phyloP scores from a whole-genome alignment of 2,329 filamentous ascomycete species.

The Cercospora brassicicola region DNA sequence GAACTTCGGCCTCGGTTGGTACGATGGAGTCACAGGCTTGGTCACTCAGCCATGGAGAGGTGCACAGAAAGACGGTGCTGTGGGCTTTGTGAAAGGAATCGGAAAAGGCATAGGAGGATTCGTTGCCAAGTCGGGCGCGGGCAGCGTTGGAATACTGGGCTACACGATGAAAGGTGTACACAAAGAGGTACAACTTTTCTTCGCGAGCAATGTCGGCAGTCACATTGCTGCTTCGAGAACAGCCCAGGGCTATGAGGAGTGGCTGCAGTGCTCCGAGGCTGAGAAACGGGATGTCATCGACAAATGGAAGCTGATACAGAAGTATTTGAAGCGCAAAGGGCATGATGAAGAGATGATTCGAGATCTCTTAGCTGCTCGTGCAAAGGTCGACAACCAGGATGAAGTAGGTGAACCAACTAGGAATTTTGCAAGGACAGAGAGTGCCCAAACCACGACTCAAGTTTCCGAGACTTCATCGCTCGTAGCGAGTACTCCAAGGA shows the following conservation, averaged over 20 bases:
- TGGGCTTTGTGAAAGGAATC: constrained; percentile 72
- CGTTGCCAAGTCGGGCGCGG: constrained; percentile 71
- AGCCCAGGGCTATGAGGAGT: constrained; percentile 70
- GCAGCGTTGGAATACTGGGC: constrained; percentile 57
- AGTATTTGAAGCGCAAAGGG: constrained; percentile 58
- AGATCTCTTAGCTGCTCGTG: constrained; percentile 43
- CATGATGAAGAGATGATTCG: constrained; percentile 57
- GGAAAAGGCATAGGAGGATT: constrained; percentile 77
- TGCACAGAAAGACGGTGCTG: constrained; percentile 60
- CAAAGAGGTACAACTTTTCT: constrained; percentile 67
- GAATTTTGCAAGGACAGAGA: constrained; percentile 13
- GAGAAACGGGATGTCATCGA: constrained; percentile 65
- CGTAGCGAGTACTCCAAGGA: constrained; percentile 12
- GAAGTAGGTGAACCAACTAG: constrained; percentile 13
- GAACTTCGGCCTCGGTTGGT: constrained; percentile 72
- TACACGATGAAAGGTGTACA: constrained; percentile 78
- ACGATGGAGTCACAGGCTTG: constrained; percentile 72
- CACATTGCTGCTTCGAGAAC: constrained; percentile 78
- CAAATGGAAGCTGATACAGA: constrained; percentile 63
- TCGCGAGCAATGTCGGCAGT: constrained; percentile 69
- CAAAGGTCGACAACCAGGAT: constrained; percentile 29
- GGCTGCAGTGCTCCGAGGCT: constrained; percentile 53
- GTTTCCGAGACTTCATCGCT: constrained; percentile 12
- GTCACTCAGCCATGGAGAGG: constrained; percentile 70
- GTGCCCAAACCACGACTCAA: background rate